Evolutionary conservation across 1,139 yeast genomes (phyloP).

Genomic region (Debaryomyces udenii): DNA sequence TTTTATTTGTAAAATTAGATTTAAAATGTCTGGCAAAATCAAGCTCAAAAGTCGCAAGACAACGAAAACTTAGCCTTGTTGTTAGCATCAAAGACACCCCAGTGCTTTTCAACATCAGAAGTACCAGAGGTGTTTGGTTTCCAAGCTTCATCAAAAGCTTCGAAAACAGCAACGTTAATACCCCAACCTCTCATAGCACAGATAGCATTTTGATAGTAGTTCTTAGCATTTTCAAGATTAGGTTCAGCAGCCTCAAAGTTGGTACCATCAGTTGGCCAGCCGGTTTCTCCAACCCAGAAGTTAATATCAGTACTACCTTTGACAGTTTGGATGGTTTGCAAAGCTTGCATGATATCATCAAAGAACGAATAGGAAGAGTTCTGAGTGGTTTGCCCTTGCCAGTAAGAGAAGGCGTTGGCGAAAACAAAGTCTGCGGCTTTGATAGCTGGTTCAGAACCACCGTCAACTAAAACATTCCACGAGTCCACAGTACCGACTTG

Average conservation of each 20-base stretch:
- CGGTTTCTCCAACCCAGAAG: slow-evolving; percentile 98
- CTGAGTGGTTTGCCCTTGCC: slow-evolving; percentile 91
- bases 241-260: slow-evolving; percentile 67
- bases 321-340: slow-evolving; percentile 78
- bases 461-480: slow-evolving; percentile 90
- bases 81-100: slow-evolving; percentile 81
- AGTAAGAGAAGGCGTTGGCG: slow-evolving; percentile 95
- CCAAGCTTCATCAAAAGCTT: slow-evolving; percentile 96
- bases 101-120: slow-evolving; percentile 82
- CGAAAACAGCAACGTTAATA: slow-evolving; percentile 86
- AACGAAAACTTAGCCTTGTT: slow-evolving; percentile 61
- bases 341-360: slow-evolving; percentile 95
- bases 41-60: slow-evolving; percentile 51
- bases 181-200: slow-evolving; percentile 97
- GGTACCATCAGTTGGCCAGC: slow-evolving; percentile 95
- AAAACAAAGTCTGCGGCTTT: slow-evolving; percentile 79
- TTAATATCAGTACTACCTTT: slow-evolving; percentile 84
- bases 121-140: slow-evolving; percentile 89
- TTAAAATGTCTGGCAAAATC: background rate
- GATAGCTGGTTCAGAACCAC: slow-evolving; percentile 67
- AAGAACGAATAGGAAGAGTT: slow-evolving; percentile 89
- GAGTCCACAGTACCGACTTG: slow-evolving; percentile 95
- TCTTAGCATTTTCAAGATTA: slow-evolving; percentile 68
- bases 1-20: background rate
- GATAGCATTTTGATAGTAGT: slow-evolving; percentile 83